Evolutionary conservation across 257 asterid genomes (phyloP), one percentile per base, ranked within the genome.

Genomic region (Nicotiana obtusifolia): DNA sequence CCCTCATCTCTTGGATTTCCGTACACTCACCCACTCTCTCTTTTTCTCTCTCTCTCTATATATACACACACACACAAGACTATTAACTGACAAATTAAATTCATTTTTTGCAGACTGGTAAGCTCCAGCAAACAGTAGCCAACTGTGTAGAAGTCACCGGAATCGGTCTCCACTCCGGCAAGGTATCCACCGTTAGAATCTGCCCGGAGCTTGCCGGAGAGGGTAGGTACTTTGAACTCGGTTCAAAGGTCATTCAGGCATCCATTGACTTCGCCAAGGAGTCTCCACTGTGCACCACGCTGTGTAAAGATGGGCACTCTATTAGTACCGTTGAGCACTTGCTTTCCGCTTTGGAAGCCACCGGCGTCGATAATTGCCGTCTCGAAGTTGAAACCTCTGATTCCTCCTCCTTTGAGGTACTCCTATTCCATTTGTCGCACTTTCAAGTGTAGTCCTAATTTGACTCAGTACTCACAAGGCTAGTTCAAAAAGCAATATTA

Each of bases 331-430:
- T 93, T 30, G 99, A 95, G 87, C 99, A 95, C 87, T 88, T 95
- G 92, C 96, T 95, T 65, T 92, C 99, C 5, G 98, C 98, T 79
- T 88, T 95, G 67, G 99, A 95, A 89, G 97, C 92, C 22, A 86
- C 86, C 20, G 94, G 97, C 14, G 97, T 95, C 13, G 98, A 94
- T 73, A 94, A 95, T 78, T 95, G 99, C 82, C 87, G 90, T 80
- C 87, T 95, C 53, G 93, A 94, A 90, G 87, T 95, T 60, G 86
- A 85, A 75, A 88, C 88, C 82, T 83, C 87, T 13, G 78, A 84
- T 85, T 69, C 71, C 66, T 90, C 92, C 8, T 87, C 94, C 8
- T 87, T 84, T 54, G 99, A 95, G 97, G 97, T 93, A 77, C 77
- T 5, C 10, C 20, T 6, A 33, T 53, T 15, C 59, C 19, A 53